Base-by-base conservation (phyloP, 139 green algal genomes). In the Nannochloris sp. region DNA sequence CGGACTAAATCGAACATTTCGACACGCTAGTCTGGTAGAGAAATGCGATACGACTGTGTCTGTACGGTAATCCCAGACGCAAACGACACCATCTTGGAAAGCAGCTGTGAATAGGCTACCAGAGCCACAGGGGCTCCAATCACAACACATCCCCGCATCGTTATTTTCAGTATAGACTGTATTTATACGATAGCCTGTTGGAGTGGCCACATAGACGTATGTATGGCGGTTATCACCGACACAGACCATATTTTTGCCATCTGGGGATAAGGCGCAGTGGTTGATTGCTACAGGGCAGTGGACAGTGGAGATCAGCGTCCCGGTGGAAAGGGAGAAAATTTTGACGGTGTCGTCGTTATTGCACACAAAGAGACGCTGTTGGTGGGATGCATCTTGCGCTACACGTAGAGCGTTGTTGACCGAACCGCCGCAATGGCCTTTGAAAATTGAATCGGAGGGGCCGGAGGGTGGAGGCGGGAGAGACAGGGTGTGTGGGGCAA, bases 91-190 rank as follows among this genome's bases (percentile, higher is more conserved):
- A 58, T 85, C 83, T 54, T 89, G 84, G 51, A 35, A 68, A 25
- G 70, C 83, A 4, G 76, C 39, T 25, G 83, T 78, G 46, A 87
- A 73, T 25, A 59, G 19, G n/a, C 33, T 61, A n/a, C 76, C 72
- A 38, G 56, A 35, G n/a, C n/a, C n/a, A n/a, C n/a, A n/a, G 9
- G 72, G 39, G 51, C 69, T 75, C 48, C 47, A 70, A 14, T 64
- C 75, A 72, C 83, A 89, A 65, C 78, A 81, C 84, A 91, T 90
- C 44, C 84, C 84, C 19, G 79, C 75, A 61, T 92, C 85, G 13
- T 36, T 23, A 1, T 79, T 82, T 37, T 83, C 83, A 0, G 58
- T 70, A 54, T 77, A 79, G 6, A 45, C 68, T 6, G n/a, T 44
- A 1, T 54, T 0, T 19, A 59, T 58, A 13, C 57, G 47, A 66